Evolutionary conservation across 257 asterid genomes (phyloP), one percentile per base, ranked within the genome.

Genomic region (Primulina huaijiensis): DNA sequence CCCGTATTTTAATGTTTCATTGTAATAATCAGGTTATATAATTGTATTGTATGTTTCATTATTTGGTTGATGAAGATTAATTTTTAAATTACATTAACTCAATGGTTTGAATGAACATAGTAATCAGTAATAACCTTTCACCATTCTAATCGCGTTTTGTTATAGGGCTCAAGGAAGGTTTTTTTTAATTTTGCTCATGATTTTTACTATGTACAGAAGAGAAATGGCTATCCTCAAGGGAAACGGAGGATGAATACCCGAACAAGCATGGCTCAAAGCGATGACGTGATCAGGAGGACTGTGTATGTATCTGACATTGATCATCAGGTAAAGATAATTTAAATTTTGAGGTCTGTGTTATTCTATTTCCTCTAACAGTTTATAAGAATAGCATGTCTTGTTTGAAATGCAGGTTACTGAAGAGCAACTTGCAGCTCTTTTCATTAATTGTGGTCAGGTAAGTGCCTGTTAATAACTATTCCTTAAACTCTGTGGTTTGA

Each of bases 291-390:
- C 76, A 78, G 85, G 84, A 82, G 92, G 82, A 88, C 92, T 4
- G 92, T 88, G 16, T 88, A 86, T 78, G 90, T 88, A 21, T 84
- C 95, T 21, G 90, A 86, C 75, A 88, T 88, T 81, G 95, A 88
- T 81, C 90, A 86, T 70, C 95, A 88, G 88, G 95, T 86, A 71
- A 75, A 60, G 8, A 25, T 73, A 73, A 6, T 17, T 52, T 25
- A 8, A 17, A 31, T 20, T 43, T 62, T 35, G 2, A 25, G 38
- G 68, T 29, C 62, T 56, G 8, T 71, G 52, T 43, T 21, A n/a
- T 27, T 68, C 10, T 2, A 10, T 29, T 58, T 7, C 35, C 57
- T 43, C 50, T 50, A 5, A 17, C 17, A 50, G 57, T 50, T 50
- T 50, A 5, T 50, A 50, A 17, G 1, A 50, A 16, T 7, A 16